Evolutionary conservation across 2,329 filamentous ascomycete species (phyloP).

Genomic region (Fusarium secorum): DNA sequence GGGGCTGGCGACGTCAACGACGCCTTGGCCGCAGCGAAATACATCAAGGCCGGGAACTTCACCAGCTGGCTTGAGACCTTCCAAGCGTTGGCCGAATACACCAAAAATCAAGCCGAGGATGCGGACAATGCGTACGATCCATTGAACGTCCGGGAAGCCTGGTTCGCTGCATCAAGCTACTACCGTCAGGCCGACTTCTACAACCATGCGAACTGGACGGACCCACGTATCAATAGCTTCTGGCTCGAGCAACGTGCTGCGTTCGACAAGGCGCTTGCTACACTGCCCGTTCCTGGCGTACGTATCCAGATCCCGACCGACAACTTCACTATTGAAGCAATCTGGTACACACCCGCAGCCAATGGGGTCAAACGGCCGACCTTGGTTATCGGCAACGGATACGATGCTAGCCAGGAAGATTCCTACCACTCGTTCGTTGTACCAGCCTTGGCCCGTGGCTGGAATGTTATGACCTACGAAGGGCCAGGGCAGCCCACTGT

Average conservation of each 20-base stretch:
- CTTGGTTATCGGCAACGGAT: not conserved
- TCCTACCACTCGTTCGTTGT: not conserved
- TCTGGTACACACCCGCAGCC: not conserved
- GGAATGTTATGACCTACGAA: not conserved
- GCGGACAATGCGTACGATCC: not conserved
- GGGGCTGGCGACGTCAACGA: not conserved
- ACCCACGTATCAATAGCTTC: not conserved
- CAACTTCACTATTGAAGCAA: not conserved
- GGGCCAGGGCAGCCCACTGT: not conserved
- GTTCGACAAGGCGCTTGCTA: not conserved
- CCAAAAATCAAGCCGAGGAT: fast-evolving
- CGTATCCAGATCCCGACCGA: not conserved
- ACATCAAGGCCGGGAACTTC: not conserved
- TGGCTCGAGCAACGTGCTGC: not conserved
- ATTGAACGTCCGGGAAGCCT: not conserved
- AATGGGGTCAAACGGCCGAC: not conserved
- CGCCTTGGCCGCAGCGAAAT: not conserved
- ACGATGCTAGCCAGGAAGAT: not conserved
- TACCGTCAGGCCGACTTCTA: not conserved
- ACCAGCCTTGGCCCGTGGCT: not conserved
- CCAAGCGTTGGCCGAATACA: not conserved
- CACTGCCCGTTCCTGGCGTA: not conserved
- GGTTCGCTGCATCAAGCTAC: not conserved
- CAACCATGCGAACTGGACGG: not conserved
- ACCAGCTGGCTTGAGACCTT: not conserved